Evolutionary conservation across 257 asterid species (phyloP).

Genomic region (Echites panduratus): DNA sequence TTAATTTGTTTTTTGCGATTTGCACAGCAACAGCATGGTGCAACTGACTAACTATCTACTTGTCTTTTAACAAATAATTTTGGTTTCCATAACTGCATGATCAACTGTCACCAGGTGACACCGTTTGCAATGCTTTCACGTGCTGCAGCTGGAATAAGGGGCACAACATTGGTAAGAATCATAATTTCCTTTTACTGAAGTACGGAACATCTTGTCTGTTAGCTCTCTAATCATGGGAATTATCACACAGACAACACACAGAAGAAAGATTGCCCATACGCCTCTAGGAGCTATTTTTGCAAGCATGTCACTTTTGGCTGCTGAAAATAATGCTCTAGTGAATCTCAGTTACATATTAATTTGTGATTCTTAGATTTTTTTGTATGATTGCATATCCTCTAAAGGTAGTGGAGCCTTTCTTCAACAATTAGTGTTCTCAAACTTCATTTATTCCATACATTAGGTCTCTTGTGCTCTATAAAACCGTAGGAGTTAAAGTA

Average conservation of each 20-base stretch:
- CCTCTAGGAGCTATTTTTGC: background rate
- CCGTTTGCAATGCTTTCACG: constrained; percentile 94
- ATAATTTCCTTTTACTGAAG: background rate
- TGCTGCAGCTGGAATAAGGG: constrained; percentile 95
- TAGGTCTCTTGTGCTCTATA: background rate
- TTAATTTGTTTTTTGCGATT: background rate
- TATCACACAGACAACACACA: background rate
- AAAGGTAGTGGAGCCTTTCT: background rate
- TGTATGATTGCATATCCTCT: background rate
- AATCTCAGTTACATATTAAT: background rate
- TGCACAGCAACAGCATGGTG: background rate
- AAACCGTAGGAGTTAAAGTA: background rate
- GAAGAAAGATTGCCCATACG: background rate
- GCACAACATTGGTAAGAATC: constrained; percentile 75
- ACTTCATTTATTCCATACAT: background rate
- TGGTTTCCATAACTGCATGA: background rate
- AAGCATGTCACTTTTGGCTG: background rate
- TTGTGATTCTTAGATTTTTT: background rate
- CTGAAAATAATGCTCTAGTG: background rate
- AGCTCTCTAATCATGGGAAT: background rate
- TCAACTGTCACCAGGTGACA: constrained; percentile 57
- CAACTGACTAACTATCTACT: background rate
- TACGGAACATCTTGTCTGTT: background rate
- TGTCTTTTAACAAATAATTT: constrained; percentile 13
- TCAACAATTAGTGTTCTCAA: background rate